These are phyloP conservation scores for Ehretia macrophylla DNA, from an alignment of 257 asterid species.

Conservation along the genomic window DNA sequence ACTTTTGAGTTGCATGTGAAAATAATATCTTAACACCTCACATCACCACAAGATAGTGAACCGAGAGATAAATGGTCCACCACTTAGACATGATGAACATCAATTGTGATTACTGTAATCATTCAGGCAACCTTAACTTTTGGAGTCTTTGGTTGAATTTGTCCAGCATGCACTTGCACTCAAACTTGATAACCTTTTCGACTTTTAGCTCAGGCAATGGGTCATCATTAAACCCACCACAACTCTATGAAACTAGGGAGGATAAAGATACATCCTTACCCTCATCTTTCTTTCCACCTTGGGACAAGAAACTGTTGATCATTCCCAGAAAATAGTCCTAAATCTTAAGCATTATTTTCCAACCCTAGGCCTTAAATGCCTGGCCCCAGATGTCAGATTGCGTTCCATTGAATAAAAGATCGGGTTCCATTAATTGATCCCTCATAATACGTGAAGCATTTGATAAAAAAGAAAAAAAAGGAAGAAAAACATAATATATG, in stretches of 20 bases:
- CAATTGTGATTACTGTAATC: neutral
- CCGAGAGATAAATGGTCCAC: neutral
- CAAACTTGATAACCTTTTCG: neutral
- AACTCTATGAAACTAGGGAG: constrained; percentile 24
- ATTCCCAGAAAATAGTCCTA: constrained; percentile 24
- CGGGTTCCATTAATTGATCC: too few species aligned
- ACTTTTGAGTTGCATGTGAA: too few species aligned
- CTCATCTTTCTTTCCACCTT: constrained; percentile 16
- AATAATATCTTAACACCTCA: too few species aligned
- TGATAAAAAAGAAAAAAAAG: too few species aligned
- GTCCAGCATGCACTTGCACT: neutral
- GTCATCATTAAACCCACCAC: constrained; percentile 41
- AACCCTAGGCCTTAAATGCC: constrained; percentile 36
- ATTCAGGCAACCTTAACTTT: neutral
- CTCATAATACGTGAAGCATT: too few species aligned
- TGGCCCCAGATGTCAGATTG: constrained; percentile 28
- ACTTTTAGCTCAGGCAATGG: constrained; percentile 27
- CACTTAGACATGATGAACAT: neutral
- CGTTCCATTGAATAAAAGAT: constrained; percentile 6
- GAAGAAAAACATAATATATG: too few species aligned
- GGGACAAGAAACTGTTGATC: constrained; percentile 33
- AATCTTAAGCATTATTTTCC: constrained; percentile 21
- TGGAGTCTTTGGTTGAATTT: neutral
- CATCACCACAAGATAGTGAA: too few species aligned
- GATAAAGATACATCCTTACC: constrained; percentile 9